phyloP scores from a whole-genome alignment of 23 red algal species.

The Gracilaria vermiculophylla region DNA sequence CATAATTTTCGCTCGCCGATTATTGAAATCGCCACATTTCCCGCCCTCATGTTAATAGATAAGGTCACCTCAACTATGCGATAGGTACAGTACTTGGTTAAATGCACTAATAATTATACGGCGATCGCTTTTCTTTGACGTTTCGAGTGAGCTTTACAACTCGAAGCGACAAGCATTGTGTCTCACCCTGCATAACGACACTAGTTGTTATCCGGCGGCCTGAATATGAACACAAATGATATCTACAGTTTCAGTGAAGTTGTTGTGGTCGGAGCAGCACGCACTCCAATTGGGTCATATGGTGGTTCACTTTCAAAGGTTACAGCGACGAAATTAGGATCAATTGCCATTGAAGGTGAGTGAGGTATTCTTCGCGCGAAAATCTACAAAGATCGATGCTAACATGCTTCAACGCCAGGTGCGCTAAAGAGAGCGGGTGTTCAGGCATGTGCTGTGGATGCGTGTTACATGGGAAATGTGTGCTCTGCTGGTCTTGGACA shows the following conservation, averaged over 20 bases:
- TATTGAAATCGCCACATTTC: too few relatives aligned
- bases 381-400: neutral
- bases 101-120: too few relatives aligned
- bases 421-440: constrained; percentile 47
- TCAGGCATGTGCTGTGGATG: constrained; percentile 45
- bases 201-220: too few relatives aligned
- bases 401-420: constrained; percentile 8
- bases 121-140: too few relatives aligned
- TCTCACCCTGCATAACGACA: too few relatives aligned
- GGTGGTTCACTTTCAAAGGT: constrained; percentile 74
- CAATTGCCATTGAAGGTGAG: constrained; percentile 82
- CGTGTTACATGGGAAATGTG: constrained; percentile 90
- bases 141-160: too few relatives aligned
- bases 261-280: constrained; percentile 73
- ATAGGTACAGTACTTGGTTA: too few relatives aligned
- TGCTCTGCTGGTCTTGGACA: constrained; percentile 79
- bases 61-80: too few relatives aligned
- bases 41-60: too few relatives aligned
- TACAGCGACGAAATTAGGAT: constrained; percentile 76
- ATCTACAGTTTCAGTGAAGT: neutral
- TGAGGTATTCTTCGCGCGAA: neutral
- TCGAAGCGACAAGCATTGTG: too few relatives aligned
- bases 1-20: too few relatives aligned
- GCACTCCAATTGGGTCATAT: constrained; percentile 95
- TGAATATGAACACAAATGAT: neutral